phyloP scores from a whole-genome alignment of 306 rosid genomes.

The Mimosa bimucronata region DNA sequence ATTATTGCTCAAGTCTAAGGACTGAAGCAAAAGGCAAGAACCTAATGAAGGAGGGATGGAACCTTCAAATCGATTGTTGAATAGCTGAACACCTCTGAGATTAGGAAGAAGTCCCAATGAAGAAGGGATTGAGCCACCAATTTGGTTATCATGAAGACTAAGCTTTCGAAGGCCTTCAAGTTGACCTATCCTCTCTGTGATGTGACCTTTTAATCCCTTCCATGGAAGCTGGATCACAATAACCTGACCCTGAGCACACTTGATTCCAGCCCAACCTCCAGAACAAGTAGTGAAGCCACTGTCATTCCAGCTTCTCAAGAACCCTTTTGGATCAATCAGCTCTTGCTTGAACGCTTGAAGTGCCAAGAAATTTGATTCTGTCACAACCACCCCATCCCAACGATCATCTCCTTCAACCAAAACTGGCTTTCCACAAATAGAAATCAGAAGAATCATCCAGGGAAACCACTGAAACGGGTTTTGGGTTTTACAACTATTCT shows the following conservation, averaged over 20 bases:
- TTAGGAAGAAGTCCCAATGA: constrained; percentile 4
- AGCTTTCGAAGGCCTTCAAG: constrained; percentile 2
- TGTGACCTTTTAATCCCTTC: constrained; percentile 8
- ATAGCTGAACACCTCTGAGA: constrained; percentile 9
- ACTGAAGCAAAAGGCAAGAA: constrained; percentile 8
- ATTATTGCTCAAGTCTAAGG: constrained; percentile 9
- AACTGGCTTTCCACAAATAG: not conserved
- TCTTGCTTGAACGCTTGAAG: constrained; percentile 10
- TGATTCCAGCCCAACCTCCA: constrained; percentile 12
- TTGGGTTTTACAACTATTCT: not conserved
- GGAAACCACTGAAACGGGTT: not conserved
- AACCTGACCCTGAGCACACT: constrained; percentile 15
- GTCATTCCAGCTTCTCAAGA: constrained; percentile 9
- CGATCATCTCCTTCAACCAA: constrained; percentile 5
- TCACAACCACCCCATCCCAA: constrained; percentile 11
- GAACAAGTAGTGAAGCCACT: not conserved
- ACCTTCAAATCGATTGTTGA: not conserved
- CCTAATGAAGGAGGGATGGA: constrained; percentile 1
- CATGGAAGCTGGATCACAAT: constrained; percentile 14
- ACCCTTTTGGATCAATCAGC: constrained; percentile 3
- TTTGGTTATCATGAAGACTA: constrained; percentile 16
- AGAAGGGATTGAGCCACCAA: constrained; percentile 10
- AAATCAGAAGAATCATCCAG: not conserved
- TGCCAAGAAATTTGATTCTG: constrained; percentile 10
- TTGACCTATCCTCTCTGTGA: constrained; percentile 9